phyloP scores from a whole-genome alignment of 306 rosid genomes.

The Begonia loranthoides region DNA sequence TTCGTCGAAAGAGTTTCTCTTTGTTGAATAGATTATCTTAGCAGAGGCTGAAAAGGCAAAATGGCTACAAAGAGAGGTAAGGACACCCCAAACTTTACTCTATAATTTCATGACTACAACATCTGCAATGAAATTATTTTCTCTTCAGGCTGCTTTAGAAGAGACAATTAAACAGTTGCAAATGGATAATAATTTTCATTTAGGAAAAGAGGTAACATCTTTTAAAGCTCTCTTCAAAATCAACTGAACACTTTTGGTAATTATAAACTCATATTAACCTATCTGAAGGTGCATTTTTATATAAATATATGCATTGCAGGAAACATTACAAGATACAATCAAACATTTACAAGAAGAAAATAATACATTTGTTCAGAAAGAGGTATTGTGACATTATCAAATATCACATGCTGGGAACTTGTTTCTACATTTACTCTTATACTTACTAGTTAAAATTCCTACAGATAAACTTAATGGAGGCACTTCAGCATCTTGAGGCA shows the following conservation, averaged over 20 bases:
- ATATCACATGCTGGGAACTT: conserved; percentile 1
- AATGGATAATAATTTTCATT: conserved; percentile 23
- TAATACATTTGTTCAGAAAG: conserved; percentile 24
- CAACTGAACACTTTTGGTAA: no score
- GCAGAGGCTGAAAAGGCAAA: no score
- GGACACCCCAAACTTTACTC: background rate
- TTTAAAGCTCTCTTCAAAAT: background rate
- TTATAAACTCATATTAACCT: no score
- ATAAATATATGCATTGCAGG: conserved; percentile 24
- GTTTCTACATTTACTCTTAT: conserved; percentile 9
- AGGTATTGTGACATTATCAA: conserved; percentile 16
- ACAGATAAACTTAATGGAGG: conserved; percentile 32
- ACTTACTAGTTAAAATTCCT: conserved; percentile 14
- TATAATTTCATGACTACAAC: background rate
- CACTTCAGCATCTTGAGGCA: conserved; percentile 27
- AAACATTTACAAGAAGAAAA: conserved; percentile 33
- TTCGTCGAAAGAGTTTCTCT: no score
- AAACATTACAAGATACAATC: conserved; percentile 33
- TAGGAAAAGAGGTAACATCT: conserved; percentile 36
- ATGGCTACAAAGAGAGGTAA: no score
- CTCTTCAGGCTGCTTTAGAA: conserved; percentile 30
- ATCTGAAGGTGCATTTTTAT: conserved; percentile 1
- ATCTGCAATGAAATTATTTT: background rate
- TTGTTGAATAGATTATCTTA: no score
- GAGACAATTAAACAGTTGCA: conserved; percentile 24